Evolutionary conservation across 2,329 filamentous ascomycete genomes (phyloP).

Genomic region (Penicillium sp.): DNA sequence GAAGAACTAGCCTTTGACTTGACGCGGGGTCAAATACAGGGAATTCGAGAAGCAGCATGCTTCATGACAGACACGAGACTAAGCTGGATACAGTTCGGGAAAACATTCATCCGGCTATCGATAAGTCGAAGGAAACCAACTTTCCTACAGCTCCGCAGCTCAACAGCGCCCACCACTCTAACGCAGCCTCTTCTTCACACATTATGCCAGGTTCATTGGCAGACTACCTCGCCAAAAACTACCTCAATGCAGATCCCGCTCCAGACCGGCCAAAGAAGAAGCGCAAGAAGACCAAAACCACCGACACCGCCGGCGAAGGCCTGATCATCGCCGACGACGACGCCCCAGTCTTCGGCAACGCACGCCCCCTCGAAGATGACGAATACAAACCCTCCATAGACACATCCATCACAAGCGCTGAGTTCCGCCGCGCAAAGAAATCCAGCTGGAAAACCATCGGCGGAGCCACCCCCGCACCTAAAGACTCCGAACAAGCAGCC

Average conservation of each 20-base stretch:
- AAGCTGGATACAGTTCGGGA: constrained; percentile 21
- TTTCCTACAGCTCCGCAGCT: constrained; percentile 2
- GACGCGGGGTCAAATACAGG: not conserved
- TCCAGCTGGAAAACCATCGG: constrained; percentile 77
- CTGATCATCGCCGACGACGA: constrained; percentile 47
- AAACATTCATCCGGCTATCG: constrained; percentile 28
- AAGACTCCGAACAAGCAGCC: constrained; percentile 56
- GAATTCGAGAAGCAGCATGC: not conserved
- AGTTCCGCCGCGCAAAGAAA: constrained; percentile 74
- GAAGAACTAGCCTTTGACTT: not conserved
- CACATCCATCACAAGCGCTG: constrained; percentile 32
- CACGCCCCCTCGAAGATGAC: constrained; percentile 35
- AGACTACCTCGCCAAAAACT: constrained; percentile 87
- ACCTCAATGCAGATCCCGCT: constrained; percentile 68
- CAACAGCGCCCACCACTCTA: not conserved
- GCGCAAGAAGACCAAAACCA: constrained; percentile 55
- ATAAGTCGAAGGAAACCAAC: constrained; percentile 18
- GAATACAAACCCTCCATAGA: constrained; percentile 40
- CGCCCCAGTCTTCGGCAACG: constrained; percentile 38
- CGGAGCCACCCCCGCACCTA: constrained; percentile 26
- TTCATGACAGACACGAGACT: not conserved
- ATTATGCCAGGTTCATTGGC: constrained; percentile 57
- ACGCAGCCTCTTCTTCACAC: not conserved
- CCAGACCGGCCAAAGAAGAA: constrained; percentile 57
- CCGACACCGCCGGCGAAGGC: constrained; percentile 46